These are phyloP conservation scores for Sequoiadendron giganteum DNA, from an alignment of 75 land plant genomes.

Conservation along the genomic window DNA sequence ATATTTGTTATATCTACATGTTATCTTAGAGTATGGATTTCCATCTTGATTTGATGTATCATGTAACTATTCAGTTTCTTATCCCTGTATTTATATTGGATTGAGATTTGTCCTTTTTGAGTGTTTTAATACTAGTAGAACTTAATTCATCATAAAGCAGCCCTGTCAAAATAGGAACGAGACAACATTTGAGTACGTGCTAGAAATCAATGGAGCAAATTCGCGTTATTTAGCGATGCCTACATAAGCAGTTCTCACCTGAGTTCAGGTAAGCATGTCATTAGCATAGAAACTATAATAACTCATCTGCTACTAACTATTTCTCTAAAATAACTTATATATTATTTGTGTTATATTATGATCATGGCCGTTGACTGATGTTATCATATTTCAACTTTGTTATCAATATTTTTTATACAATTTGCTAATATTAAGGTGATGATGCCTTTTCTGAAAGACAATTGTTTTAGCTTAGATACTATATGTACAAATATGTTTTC, in stretches of 20 bases:
- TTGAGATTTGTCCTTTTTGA: background rate
- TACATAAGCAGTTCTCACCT: background rate
- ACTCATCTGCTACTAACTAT: background rate
- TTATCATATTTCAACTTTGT: background rate
- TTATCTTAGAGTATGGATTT: background rate
- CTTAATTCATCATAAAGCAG: slow-evolving; percentile 5
- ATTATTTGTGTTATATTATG: background rate
- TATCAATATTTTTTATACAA: background rate
- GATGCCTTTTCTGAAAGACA: background rate
- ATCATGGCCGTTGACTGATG: background rate
- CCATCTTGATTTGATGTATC: background rate
- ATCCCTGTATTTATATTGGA: background rate
- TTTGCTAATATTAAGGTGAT: background rate
- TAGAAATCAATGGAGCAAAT: slow-evolving; percentile 3
- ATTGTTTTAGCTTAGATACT: background rate
- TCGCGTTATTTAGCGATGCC: slow-evolving; percentile 5
- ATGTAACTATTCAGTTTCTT: background rate
- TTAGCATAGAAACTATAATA: background rate
- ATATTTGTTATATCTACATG: background rate
- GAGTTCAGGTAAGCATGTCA: slow-evolving; percentile 9
- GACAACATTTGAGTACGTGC: slow-evolving; percentile 10
- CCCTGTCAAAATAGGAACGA: slow-evolving; percentile 5
- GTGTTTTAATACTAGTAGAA: slow-evolving; percentile 8
- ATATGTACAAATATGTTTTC: background rate
- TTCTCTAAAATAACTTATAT: background rate